Evolutionary conservation across 768 basidiomycete species (phyloP).

Genomic region (Termitomyces sp.): DNA sequence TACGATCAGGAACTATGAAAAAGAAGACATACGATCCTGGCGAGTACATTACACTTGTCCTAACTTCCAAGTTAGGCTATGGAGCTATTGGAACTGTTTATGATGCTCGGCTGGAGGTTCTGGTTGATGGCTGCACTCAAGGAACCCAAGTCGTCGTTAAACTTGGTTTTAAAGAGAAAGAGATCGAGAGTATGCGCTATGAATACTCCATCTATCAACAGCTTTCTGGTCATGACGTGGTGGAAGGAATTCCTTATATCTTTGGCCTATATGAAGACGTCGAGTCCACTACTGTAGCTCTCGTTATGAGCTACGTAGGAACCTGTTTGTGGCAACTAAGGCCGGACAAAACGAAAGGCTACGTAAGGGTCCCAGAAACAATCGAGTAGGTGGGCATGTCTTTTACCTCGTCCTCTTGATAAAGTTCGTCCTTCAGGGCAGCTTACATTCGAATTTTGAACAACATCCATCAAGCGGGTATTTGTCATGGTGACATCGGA

Average conservation of each 20-base stretch:
- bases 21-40: neutral
- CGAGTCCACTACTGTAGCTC: neutral
- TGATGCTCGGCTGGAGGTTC: neutral
- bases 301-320: neutral
- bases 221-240: neutral
- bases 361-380: neutral
- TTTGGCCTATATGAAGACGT: neutral
- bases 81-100: neutral
- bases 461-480: neutral
- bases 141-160: neutral
- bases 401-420: too few species aligned
- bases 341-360: neutral
- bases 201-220: neutral
- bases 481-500: neutral
- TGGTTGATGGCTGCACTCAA: neutral
- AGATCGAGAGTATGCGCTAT: neutral
- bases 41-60: neutral
- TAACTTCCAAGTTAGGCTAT: neutral
- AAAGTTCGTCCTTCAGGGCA: neutral
- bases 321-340: neutral
- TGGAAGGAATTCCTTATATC: neutral
- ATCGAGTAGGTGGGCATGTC: neutral
- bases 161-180: neutral
- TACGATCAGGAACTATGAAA: neutral
- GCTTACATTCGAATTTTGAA: neutral